Base-by-base conservation (phyloP, 2,329 filamentous ascomycete genomes). In the Rhynchosporium graminicola region DNA sequence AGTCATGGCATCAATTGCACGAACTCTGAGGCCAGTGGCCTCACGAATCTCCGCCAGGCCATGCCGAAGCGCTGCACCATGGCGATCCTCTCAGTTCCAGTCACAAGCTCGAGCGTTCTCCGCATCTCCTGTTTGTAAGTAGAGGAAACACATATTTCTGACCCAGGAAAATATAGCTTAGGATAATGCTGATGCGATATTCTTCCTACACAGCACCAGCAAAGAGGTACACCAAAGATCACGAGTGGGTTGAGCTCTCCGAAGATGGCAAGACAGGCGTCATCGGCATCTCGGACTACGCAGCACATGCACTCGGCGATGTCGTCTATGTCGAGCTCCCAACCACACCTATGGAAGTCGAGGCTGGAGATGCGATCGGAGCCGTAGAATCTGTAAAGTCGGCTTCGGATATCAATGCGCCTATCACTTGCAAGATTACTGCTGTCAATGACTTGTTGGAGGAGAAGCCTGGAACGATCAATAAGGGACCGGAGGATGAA, bases 351-450 rank as follows among this genome's bases (percentile, higher is more conserved):
- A 80, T 87, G 70, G 84, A 88, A 71, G 83, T 96, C 65, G 78
- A 79, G 63, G 84, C 87, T 62, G 92, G 92, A 72, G 94, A 98
- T 74, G 83, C 89, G 68, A 90, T 98, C 70, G 95, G 95, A 69
- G 92, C 94, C 64, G 94, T 99, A 71, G 95, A 99, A 82, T 97
- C 92, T 2, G 95, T 99, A 77, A 99, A 99, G 83, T 95, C 90
- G 66, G 95, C 95, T n/a, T 94, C 91, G 67, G 95, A 99, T 76
- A 97, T 99, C 81, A 89, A 97, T 80, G 88, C 92, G 13, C 95
- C 95, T 20, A 84, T 97, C 69, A 80, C 83, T 58, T 94, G 94
- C 74, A 89, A 80, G 70, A 86, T 99, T 65, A 82, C 85, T 43
- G 85, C 89, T 73, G 82, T 87, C 72, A 99, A 99, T 80, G 74